Evolutionary conservation across 2,329 filamentous ascomycete species (phyloP), one percentile per base, ranked within the genome.

Genomic region (Cladophialophora chaetospira): DNA sequence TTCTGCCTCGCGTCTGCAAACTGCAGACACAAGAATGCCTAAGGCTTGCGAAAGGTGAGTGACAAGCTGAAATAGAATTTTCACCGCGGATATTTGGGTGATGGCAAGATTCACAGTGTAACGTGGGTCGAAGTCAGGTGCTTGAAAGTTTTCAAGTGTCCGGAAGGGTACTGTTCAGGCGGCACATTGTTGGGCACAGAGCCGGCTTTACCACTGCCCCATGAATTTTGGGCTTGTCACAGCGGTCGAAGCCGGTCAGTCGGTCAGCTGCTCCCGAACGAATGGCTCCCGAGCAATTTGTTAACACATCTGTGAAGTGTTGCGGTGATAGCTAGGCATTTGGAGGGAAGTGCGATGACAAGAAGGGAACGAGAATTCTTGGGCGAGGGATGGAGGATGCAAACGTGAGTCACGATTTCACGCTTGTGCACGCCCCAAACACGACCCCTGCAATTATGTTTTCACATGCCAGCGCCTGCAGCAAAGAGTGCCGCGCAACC

Each of bases 111-210:
- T 40, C 23, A 15, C 36, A 28, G 42, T 44, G 23, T 21, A 44
- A 33, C 9, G 42, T 44, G 42, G 23, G 36, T 21, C 17, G 36
- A 40, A 17, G 13, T 10, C 15, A 11, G 3, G 15, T 10, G 13
- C 13, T 21, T 15, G 36, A 4, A 21, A 19, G 36, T 8, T 40
- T 15, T 40, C 36, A 40, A 21, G 36, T 21, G 36, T n/a, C n/a
- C n/a, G n/a, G n/a, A n/a, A n/a, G 53, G 53, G 44, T 38, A 44
- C 19, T 54, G 46, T 44, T 54, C 58, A 61, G 55, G 59, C 55
- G 55, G 40, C 51, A 51, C 13, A 8, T 35, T 26, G 45, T 19
- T 17, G 17, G 44, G 28, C 44, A 13, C 17, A 19, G 36, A 21
- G 21, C 17, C 31, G 45, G 50, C 29, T 26, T 49, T 44, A 44